Evolutionary conservation across 192 early-diverging fungal species (phyloP), one percentile per base, ranked within the genome.

Genomic region (Gonapodya prolifera): DNA sequence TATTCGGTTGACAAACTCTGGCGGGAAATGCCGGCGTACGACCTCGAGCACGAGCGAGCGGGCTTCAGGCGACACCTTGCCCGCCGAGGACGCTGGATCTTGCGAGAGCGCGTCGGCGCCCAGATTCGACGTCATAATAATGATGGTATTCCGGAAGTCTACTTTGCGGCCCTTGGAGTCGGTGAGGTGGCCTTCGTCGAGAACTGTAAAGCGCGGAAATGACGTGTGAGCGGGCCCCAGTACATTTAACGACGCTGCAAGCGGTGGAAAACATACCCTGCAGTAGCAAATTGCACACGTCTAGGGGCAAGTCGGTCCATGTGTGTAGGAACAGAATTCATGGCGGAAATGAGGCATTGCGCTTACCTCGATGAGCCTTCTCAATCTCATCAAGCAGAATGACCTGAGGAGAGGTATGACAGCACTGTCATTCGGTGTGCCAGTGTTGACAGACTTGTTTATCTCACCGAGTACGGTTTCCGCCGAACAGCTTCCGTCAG

Each of bases 231-330:
- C n/a, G n/a, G n/a, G n/a, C n/a, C n/a, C n/a, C n/a, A n/a, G n/a
- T n/a, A n/a, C n/a, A n/a, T n/a, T n/a, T n/a, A n/a, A n/a, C n/a
- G n/a, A n/a, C n/a, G n/a, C n/a, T n/a, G n/a, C n/a, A n/a, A n/a
- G n/a, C n/a, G n/a, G n/a, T n/a, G n/a, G n/a, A n/a, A 23, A 16
- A 61, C 45, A 16, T 23, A 61, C 45, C 45, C 82, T 99, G 97
- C 29, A 99, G 88, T 30, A 99, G 87, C 73, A 99, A 80, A 81
- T 99, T 98, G 75, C 94, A 86, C 0, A 99, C 96, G 80, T 98
- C 93, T 61, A 61, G 45, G 45, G 45, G 45, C 45, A 61, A 61
- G 23, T 23, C n/a, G n/a, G n/a, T n/a, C n/a, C n/a, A n/a, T n/a
- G 45, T 61, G 45, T 16, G 8, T 23, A 61, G 8, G 8, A 61